Conservation (phyloP, 345 rosid genomes). For the Garcia nutans region DNA sequence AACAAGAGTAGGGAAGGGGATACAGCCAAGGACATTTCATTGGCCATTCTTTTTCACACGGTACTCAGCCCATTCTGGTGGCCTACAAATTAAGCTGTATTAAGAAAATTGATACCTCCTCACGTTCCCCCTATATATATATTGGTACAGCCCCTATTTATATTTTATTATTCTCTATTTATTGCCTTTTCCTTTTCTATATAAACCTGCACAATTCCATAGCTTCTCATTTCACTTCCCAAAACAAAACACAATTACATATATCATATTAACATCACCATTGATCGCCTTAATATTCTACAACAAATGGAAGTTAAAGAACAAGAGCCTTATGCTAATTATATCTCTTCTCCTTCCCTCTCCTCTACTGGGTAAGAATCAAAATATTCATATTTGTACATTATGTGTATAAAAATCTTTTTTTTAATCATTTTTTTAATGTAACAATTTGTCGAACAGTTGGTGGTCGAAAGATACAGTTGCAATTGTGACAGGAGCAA, state of each 20-base stretch:
- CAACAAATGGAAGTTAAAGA: conserved; percentile 23
- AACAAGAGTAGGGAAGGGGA: neutral
- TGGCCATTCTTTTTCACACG: neutral
- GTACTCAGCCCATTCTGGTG: neutral
- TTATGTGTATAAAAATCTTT: too few relatives aligned
- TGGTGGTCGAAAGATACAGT: conserved; percentile 80
- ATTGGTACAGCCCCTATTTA: neutral
- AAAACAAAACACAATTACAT: neutral
- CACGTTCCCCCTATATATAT: neutral
- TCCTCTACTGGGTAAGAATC: neutral
- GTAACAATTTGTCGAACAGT: conserved; percentile 24
- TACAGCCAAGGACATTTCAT: neutral
- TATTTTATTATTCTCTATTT: neutral
- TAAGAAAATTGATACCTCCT: neutral
- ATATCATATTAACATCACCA: neutral
- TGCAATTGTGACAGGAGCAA: conserved; percentile 83
- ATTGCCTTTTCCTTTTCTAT: neutral
- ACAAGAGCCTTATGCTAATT: neutral
- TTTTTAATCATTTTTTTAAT: too few relatives aligned
- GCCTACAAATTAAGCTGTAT: neutral
- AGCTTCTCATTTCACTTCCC: neutral
- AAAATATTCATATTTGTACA: neutral
- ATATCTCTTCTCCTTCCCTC: conserved; percentile 8
- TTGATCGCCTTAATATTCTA: neutral
- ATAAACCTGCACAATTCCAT: neutral